phyloP scores from a whole-genome alignment of 2,329 filamentous ascomycete genomes.

The Sarocladium kiliense region DNA sequence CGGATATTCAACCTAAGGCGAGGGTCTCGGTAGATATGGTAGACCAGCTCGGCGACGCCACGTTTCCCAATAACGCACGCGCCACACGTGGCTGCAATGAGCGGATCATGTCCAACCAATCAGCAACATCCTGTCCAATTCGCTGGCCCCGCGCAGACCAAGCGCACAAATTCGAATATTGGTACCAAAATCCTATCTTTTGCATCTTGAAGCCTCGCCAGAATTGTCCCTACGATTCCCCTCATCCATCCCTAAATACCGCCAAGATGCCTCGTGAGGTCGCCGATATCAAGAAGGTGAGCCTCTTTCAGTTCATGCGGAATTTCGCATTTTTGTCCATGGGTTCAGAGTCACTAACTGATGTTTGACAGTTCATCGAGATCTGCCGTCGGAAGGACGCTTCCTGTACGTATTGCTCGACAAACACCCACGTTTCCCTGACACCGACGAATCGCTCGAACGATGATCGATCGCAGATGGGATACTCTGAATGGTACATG shows the following conservation, averaged over 20 bases:
- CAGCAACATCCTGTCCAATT: not conserved
- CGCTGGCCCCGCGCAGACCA: not conserved
- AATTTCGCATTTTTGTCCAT: not conserved
- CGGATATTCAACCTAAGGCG: not conserved
- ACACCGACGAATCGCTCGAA: conserved; percentile 7
- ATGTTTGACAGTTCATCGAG: conserved; percentile 80
- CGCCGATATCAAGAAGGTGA: conserved; percentile 88
- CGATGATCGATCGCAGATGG: conserved; percentile 10
- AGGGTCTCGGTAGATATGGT: not conserved
- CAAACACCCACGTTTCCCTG: conserved; percentile 11
- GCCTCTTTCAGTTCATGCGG: conserved; percentile 14
- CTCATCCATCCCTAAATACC: conserved; percentile 29
- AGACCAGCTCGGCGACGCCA: not conserved
- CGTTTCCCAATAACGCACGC: not conserved
- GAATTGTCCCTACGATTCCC: conserved; percentile 15
- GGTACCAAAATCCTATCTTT: conserved; percentile 16
- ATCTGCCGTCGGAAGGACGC: conserved; percentile 99
- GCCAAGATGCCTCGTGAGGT: conserved; percentile 97
- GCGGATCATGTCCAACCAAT: not conserved
- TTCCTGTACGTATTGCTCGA: conserved; percentile 69
- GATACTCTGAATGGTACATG: conserved; percentile 16
- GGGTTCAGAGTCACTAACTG: not conserved
- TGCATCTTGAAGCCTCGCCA: conserved; percentile 5
- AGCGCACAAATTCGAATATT: conserved; percentile 22
- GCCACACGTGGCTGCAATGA: conserved; percentile 4